Evolutionary conservation across 2,329 filamentous ascomycete genomes (phyloP).

Genomic region (Paecilomyces niveus): DNA sequence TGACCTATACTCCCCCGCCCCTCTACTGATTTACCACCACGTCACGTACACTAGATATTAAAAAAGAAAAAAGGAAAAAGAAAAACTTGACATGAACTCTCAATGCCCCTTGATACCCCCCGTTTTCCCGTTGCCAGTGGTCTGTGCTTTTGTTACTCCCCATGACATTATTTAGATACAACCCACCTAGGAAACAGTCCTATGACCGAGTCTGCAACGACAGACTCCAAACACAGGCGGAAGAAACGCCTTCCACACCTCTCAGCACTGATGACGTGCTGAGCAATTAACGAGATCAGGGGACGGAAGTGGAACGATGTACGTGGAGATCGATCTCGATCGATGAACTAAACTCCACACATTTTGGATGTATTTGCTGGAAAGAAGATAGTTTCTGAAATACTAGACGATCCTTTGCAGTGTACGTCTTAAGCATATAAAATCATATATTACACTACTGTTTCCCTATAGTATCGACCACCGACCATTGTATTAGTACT

Average conservation of each 20-base stretch:
- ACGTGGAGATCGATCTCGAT: neutral
- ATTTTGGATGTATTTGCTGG: neutral
- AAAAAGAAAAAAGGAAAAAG: slow-evolving; percentile 9
- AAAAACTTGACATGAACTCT: slow-evolving; percentile 10
- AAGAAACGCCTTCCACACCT: neutral
- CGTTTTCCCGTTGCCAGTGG: neutral
- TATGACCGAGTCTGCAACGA: neutral
- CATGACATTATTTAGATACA: neutral
- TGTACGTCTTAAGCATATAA: neutral
- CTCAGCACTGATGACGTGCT: neutral
- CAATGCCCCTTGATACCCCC: slow-evolving; percentile 2
- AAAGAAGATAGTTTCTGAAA: neutral
- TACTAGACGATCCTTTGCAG: neutral
- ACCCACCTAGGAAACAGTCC: neutral
- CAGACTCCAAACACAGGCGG: neutral
- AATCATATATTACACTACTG: too few relatives aligned
- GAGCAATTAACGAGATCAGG: neutral
- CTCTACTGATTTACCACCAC: slow-evolving; percentile 1
- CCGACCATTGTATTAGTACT: neutral
- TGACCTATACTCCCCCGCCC: slow-evolving; percentile 7
- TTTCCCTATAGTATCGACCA: too few relatives aligned
- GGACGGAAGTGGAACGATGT: neutral
- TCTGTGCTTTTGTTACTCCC: neutral
- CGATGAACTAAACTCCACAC: neutral
- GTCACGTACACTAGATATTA: slow-evolving; percentile 8